A percentile compares a stretch with the other conserved stretches of the same genome.
Conservation (phyloP, 2,329 filamentous ascomycete genomes). For the Cercospora beticola region DNA sequence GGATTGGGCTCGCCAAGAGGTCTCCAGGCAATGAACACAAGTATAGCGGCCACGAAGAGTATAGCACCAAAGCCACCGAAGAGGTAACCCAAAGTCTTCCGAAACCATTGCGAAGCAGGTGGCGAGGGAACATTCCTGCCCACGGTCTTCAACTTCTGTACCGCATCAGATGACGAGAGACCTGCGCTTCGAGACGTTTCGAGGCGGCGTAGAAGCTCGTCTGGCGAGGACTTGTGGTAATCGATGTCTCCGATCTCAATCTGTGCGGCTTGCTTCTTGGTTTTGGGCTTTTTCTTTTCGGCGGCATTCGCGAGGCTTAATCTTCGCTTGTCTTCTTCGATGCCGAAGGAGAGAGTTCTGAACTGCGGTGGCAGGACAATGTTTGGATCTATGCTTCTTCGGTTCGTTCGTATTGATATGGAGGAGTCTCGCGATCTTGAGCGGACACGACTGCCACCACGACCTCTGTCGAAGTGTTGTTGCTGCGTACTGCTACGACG, state of each 20-base stretch:
- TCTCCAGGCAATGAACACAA: constrained; percentile 76
- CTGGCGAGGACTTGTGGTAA: constrained; percentile 62
- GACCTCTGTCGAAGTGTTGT: constrained; percentile 15
- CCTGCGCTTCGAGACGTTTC: constrained; percentile 58
- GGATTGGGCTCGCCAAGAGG: constrained; percentile 58
- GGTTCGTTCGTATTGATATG: constrained; percentile 40
- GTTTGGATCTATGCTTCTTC: constrained; percentile 44
- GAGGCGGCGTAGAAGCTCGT: constrained; percentile 61
- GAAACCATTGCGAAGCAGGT: constrained; percentile 60
- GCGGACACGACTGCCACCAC: constrained; percentile 11
- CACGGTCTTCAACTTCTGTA: constrained; percentile 57
- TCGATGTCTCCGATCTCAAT: constrained; percentile 53
- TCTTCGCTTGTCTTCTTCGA: constrained; percentile 38
- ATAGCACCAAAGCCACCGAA: constrained; percentile 76
- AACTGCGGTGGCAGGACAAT: constrained; percentile 47
- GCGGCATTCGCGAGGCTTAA: constrained; percentile 29
- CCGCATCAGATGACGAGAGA: constrained; percentile 59
- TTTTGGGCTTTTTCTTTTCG: constrained; percentile 34
- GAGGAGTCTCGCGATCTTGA: constrained; percentile 34
- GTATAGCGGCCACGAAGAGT: constrained; percentile 64
- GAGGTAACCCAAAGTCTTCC: constrained; percentile 65
- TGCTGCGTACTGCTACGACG: constrained; percentile 18
- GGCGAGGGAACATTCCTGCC: constrained; percentile 67
- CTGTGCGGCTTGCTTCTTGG: constrained; percentile 10
- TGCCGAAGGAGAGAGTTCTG: constrained; percentile 48